These are phyloP conservation scores for Ophioceras dolichostomum DNA, from an alignment of 2,329 filamentous ascomycete genomes.

Conservation along the genomic window DNA sequence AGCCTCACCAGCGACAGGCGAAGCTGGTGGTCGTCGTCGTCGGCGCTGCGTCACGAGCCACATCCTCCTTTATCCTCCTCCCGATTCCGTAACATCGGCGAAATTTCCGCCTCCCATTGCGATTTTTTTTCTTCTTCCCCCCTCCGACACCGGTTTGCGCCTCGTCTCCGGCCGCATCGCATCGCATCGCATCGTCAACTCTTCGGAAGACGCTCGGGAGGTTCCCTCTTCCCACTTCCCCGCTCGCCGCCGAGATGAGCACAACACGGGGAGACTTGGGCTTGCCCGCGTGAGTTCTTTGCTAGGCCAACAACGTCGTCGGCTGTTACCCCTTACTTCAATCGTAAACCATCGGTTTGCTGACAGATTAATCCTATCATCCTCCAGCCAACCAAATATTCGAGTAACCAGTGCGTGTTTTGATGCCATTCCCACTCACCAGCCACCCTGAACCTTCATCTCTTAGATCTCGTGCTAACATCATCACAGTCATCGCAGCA, in stretches of 20 bases:
- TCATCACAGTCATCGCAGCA: conserved; percentile 78
- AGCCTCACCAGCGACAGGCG: conserved; percentile 1
- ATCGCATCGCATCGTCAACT: neutral
- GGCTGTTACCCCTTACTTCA: too few species aligned
- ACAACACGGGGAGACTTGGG: conserved; percentile 43
- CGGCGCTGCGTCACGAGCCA: conserved; percentile 1
- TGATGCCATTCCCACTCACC: too few species aligned
- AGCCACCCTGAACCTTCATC: too few species aligned
- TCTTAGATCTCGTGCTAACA: too few species aligned
- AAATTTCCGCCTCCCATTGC: too few species aligned
- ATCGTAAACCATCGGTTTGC: too few species aligned
- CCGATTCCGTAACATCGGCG: too few species aligned
- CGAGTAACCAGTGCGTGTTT: conserved; percentile 93
- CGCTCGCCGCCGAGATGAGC: conserved; percentile 21
- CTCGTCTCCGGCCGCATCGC: neutral
- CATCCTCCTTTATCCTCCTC: neutral
- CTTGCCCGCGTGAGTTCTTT: conserved; percentile 45
- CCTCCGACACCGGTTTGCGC: too few species aligned
- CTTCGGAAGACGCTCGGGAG: neutral
- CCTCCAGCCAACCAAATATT: conserved; percentile 78
- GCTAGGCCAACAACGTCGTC: too few species aligned
- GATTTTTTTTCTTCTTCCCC: neutral
- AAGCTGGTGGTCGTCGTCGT: conserved; percentile 2
- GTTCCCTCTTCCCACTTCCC: neutral
- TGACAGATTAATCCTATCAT: too few species aligned